Conservation (phyloP, 306 rosid species). For the Cicer judaicum region DNA sequence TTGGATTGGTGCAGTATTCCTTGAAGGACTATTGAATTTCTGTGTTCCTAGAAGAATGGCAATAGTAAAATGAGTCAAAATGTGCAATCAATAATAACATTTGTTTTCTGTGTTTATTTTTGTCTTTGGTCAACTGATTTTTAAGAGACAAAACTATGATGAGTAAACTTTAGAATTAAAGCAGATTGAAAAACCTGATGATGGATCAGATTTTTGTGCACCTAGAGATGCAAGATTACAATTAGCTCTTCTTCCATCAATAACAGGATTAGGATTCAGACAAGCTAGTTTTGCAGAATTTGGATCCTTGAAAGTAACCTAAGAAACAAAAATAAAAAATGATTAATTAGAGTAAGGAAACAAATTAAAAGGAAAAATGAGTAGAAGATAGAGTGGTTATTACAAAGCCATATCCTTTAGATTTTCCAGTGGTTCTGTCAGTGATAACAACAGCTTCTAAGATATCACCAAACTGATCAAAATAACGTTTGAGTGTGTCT, state of each 20-base stretch:
- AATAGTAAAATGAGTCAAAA: not conserved
- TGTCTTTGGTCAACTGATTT: not conserved
- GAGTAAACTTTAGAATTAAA: conserved; percentile 12
- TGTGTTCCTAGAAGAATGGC: conserved; percentile 41
- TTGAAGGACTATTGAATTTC: conserved; percentile 51
- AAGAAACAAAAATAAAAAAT: conserved; percentile 1
- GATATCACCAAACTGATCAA: conserved; percentile 70
- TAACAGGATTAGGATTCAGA: conserved; percentile 64
- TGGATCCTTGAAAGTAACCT: conserved; percentile 81
- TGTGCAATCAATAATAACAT: conserved; percentile 33
- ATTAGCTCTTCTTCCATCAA: conserved; percentile 83
- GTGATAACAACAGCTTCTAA: conserved; percentile 64
- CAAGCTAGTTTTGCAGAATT: conserved; percentile 75
- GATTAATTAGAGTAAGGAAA: not conserved
- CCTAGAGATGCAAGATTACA: conserved; percentile 62
- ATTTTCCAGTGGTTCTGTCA: conserved; percentile 59
- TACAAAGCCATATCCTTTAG: conserved; percentile 76
- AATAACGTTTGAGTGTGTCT: conserved; percentile 53
- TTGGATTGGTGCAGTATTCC: conserved; percentile 49
- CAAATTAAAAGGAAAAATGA: not conserved
- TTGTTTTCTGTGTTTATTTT: conserved; percentile 13
- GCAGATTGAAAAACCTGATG: conserved; percentile 46
- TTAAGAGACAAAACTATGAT: not conserved
- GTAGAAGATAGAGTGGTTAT: not conserved
- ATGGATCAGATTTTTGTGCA: conserved; percentile 52